A percentile compares a stretch with the other conserved stretches of the same genome.
Evolutionary conservation across 495 filamentous ascomycete species (phyloP).

Genomic region (Cryomyces antarcticus): DNA sequence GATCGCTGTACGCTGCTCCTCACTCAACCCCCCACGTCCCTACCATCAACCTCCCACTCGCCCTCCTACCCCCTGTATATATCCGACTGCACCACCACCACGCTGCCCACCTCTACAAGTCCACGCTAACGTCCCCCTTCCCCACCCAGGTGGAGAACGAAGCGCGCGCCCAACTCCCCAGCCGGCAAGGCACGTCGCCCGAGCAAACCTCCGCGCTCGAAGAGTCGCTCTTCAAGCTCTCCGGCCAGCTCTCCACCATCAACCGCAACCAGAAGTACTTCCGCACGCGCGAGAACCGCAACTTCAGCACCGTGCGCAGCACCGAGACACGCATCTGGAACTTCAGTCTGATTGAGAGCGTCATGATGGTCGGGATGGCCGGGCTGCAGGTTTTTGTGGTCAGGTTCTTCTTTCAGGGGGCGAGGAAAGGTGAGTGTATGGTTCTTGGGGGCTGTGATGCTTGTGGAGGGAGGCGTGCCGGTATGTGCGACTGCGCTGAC

Average conservation of each 20-base stretch:
- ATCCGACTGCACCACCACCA: background rate
- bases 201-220: conserved; percentile 85
- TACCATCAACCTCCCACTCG: conserved; percentile 1
- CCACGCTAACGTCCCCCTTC: background rate
- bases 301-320: conserved; percentile 93
- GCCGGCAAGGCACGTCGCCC: conserved; percentile 73
- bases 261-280: conserved; percentile 98
- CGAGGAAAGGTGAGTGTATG: conserved; percentile 38
- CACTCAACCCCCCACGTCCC: background rate
- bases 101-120: background rate
- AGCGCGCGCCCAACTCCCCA: conserved; percentile 58
- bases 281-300: conserved; percentile 94
- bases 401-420: conserved; percentile 95
- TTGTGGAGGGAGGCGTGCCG: no score
- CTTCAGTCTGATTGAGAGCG: conserved; percentile 81
- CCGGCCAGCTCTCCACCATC: conserved; percentile 84
- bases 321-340: conserved; percentile 93
- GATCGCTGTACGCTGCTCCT: conserved; percentile 51
- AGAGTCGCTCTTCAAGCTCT: conserved; percentile 91
- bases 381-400: conserved; percentile 95
- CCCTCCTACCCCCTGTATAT: background rate
- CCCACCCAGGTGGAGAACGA: conserved; percentile 78
- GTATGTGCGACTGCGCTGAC: no score
- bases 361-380: conserved; percentile 91
- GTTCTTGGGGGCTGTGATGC: no score